Evolutionary conservation across 441 rosid species (phyloP).

Genomic region (Aquilaria agallochum): DNA sequence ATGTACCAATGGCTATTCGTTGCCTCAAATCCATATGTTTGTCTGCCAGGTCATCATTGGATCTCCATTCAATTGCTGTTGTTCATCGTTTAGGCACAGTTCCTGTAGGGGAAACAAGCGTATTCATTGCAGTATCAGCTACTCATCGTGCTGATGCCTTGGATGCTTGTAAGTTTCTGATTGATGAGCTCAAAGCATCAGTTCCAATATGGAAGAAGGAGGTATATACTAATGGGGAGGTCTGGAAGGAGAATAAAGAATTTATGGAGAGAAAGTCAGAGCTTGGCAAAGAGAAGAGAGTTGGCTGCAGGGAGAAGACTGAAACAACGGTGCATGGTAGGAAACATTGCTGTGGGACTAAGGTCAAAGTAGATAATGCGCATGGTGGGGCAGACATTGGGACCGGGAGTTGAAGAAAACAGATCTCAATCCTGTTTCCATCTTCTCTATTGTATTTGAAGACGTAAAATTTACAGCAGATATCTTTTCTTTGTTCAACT

Average conservation of each 20-base stretch:
- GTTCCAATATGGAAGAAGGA: conserved; percentile 96
- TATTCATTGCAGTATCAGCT: conserved; percentile 76
- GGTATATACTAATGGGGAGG: conserved; percentile 79
- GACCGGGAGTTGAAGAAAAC: not conserved
- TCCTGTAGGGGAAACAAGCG: conserved; percentile 82
- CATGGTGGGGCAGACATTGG: not conserved
- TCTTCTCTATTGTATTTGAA: too few relatives aligned
- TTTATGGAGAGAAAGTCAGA: conserved; percentile 55
- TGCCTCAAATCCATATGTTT: conserved; percentile 52
- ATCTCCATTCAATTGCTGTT: conserved; percentile 61
- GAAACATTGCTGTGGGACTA: conserved; percentile 50
- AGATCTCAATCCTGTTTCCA: too few relatives aligned
- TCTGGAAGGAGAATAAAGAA: conserved; percentile 86
- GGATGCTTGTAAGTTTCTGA: conserved; percentile 77
- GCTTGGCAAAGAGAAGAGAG: conserved; percentile 31
- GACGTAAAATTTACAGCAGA: too few relatives aligned
- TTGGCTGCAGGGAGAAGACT: conserved; percentile 20
- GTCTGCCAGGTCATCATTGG: conserved; percentile 69
- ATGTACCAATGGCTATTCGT: conserved; percentile 77
- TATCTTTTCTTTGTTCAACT: too few relatives aligned
- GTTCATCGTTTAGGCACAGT: conserved; percentile 79
- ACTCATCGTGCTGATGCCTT: conserved; percentile 79
- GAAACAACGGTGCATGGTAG: conserved; percentile 20
- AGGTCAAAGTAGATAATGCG: conserved; percentile 43
- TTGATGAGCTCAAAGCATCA: conserved; percentile 78